Evolutionary conservation across 2,329 filamentous ascomycete species (phyloP).

Genomic region (Aspergillus proliferans): DNA sequence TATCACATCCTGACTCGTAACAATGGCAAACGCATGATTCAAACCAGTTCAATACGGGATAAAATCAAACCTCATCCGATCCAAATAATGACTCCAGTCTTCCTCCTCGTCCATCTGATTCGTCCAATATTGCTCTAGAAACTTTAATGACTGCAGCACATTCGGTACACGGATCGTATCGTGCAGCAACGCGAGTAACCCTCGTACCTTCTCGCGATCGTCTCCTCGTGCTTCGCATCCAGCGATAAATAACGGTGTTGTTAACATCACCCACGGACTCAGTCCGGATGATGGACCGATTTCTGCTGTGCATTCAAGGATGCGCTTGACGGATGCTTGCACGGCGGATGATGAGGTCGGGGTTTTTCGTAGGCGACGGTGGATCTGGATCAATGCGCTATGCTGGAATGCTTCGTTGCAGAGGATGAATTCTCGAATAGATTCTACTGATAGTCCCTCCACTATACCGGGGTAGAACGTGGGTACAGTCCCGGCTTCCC

Average conservation of each 20-base stretch:
- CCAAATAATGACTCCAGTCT: constrained; percentile 35
- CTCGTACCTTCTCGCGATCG: constrained; percentile 29
- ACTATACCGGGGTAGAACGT: constrained; percentile 32
- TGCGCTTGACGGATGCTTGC: constrained; percentile 31
- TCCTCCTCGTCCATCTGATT: constrained; percentile 28
- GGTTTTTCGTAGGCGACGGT: constrained; percentile 30
- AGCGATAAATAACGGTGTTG: constrained; percentile 40
- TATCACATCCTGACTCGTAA: neutral
- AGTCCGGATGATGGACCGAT: constrained; percentile 35
- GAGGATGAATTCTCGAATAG: constrained; percentile 30
- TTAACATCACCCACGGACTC: constrained; percentile 38
- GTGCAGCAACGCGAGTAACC: constrained; percentile 29
- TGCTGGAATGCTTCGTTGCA: constrained; percentile 41
- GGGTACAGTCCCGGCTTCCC: constrained; percentile 22
- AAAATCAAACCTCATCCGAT: constrained; percentile 30
- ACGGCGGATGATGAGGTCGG: constrained; percentile 25
- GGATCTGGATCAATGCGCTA: constrained; percentile 39
- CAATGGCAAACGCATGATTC: neutral
- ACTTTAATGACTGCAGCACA: constrained; percentile 35
- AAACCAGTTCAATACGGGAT: constrained; percentile 17
- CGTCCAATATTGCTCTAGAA: constrained; percentile 35
- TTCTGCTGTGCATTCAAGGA: constrained; percentile 33
- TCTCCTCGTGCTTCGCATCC: constrained; percentile 36
- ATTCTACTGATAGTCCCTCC: constrained; percentile 25
- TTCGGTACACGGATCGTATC: constrained; percentile 38